Percentiles rank a stretch among this genome's conserved stretches.
Evolutionary conservation across 371 early-diverging fungal species (phyloP).

Genomic region (Umbelopsis sp.): DNA sequence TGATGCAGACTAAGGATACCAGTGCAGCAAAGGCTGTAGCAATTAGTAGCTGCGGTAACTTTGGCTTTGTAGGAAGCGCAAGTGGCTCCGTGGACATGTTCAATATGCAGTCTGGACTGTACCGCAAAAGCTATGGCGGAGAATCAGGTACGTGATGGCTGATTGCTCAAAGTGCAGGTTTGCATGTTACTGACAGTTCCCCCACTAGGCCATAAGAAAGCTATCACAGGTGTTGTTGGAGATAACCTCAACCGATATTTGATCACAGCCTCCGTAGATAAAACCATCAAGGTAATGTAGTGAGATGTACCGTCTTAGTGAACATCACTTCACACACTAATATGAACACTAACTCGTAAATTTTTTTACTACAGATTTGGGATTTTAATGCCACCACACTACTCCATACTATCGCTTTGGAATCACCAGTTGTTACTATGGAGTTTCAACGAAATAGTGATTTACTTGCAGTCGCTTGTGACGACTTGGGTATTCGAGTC

Average conservation of each 20-base stretch:
- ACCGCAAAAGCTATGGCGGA: constrained; percentile 67
- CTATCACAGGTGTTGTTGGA: constrained; percentile 79
- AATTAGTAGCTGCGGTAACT: constrained; percentile 92
- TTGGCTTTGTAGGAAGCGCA: constrained; percentile 82
- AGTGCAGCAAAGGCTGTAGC: constrained; percentile 72
- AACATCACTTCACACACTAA: too few species aligned
- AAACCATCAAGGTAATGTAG: constrained; percentile 65
- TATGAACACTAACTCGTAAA: too few species aligned
- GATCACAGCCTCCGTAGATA: constrained; percentile 82
- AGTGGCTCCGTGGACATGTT: constrained; percentile 84
- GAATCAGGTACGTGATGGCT: constrained; percentile 29
- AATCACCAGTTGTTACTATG: constrained; percentile 70
- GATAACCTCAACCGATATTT: constrained; percentile 77
- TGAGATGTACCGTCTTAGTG: too few species aligned
- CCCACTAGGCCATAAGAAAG: constrained; percentile 74
- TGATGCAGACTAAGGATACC: constrained; percentile 65
- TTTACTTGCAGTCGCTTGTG: constrained; percentile 80
- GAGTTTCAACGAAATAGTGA: constrained; percentile 73
- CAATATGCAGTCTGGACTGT: constrained; percentile 93
- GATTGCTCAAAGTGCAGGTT: background rate
- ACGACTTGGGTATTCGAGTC: constrained; percentile 85
- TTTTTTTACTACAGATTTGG: constrained; percentile 63
- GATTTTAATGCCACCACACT: constrained; percentile 72
- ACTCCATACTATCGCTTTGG: constrained; percentile 67
- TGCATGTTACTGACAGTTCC: background rate